Percentiles rank a stretch among this genome's conserved stretches.
Evolutionary conservation across 1,139 yeast genomes (phyloP).

Genomic region (Scheffersomyces quercinus): DNA sequence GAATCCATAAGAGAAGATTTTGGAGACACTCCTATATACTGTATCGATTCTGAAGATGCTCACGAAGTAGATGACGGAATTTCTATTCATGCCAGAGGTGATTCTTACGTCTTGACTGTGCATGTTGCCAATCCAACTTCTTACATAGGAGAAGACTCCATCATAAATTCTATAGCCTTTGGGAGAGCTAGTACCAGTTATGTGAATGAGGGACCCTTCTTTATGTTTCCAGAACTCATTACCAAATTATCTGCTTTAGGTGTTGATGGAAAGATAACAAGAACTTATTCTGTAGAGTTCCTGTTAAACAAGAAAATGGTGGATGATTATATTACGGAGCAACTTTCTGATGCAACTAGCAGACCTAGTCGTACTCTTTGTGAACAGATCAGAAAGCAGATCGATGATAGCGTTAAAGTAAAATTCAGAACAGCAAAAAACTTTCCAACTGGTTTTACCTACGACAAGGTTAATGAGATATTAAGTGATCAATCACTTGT

Average conservation of each 20-base stretch:
- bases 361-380: conserved; percentile 18
- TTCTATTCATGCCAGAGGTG: conserved; percentile 48
- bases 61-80: conserved; percentile 95
- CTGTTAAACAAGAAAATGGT: conserved; percentile 26
- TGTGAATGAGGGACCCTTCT: conserved; percentile 61
- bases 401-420: conserved; percentile 14
- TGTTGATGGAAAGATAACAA: conserved; percentile 33
- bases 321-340: conserved; percentile 20
- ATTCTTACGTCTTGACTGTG: conserved; percentile 51
- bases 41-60: conserved; percentile 81
- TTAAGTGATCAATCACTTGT: conserved; percentile 18
- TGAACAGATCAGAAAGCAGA: conserved; percentile 13
- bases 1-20: conserved; percentile 33
- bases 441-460: conserved; percentile 42
- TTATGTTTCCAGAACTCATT: conserved; percentile 69
- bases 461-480: conserved; percentile 33
- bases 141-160: conserved; percentile 47
- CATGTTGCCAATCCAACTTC: conserved; percentile 92
- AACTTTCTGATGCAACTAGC: conserved; percentile 13
- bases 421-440: conserved; percentile 24
- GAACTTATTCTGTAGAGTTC: conserved; percentile 52
- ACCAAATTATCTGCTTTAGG: conserved; percentile 63
- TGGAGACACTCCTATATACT: conserved; percentile 58
- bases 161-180: conserved; percentile 59
- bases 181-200: conserved; percentile 70